Percentiles rank a stretch among this genome's conserved stretches.
These are phyloP conservation scores for Hyaloperonospora arabidopsidis DNA, from an alignment of 352 stramenopile genomes.

Conservation along the genomic window DNA sequence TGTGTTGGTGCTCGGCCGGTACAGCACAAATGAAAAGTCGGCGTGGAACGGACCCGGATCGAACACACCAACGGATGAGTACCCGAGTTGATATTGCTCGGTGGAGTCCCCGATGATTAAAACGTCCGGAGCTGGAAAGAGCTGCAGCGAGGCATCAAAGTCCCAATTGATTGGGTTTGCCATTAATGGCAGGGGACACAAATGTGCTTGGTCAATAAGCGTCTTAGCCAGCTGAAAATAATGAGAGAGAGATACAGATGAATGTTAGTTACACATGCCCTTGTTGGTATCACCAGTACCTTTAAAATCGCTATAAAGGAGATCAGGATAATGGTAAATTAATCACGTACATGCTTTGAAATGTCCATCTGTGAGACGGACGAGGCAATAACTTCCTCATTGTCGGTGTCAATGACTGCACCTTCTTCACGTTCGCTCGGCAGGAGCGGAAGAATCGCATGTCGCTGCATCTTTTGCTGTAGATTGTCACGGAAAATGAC, in stretches of 20 bases:
- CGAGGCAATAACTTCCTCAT: conserved; percentile 9
- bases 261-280: conserved; percentile 6
- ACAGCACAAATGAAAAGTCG: conserved; percentile 82
- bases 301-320: background rate
- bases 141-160: conserved; percentile 86
- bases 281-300: no score
- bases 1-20: conserved; percentile 73
- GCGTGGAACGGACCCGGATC: conserved; percentile 76
- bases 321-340: conserved; percentile 1
- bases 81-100: conserved; percentile 77
- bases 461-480: conserved; percentile 86
- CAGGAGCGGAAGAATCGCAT: conserved; percentile 67
- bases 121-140: conserved; percentile 90
- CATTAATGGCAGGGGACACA: conserved; percentile 85
- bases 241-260: background rate
- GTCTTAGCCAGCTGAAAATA: conserved; percentile 68
- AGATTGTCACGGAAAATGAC: conserved; percentile 90
- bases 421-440: conserved; percentile 36
- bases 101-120: conserved; percentile 77
- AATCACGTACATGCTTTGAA: conserved; percentile 60
- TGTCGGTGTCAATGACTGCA: conserved; percentile 17
- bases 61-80: conserved; percentile 75
- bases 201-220: conserved; percentile 89
- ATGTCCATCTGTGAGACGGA: conserved; percentile 50
- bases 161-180: conserved; percentile 90